Evolutionary conservation across 164 flowering plant species (phyloP), one percentile per base, ranked within the genome.

Genomic region (Stephania yunnanensis): DNA sequence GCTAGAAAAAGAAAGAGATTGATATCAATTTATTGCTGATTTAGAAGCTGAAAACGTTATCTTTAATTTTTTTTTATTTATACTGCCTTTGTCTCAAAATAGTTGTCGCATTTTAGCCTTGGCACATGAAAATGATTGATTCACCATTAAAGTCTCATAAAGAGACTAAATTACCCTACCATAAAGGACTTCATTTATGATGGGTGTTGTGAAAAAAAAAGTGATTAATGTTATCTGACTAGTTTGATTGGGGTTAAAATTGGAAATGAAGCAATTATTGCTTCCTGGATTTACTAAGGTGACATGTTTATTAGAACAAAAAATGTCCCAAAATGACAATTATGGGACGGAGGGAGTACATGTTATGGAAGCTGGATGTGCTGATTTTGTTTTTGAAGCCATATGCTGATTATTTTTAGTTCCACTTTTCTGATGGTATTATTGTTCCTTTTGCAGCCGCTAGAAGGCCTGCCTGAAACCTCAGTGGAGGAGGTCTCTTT

Each of bases 391-490:
- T n/a, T 66, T 30, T 4, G 25, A 25, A 25, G 25, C 25, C 25
- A 25, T 25, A 25, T 25, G 25, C 19, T 66, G 68, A 7, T 66
- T 12, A 66, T 66, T 66, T n/a, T 66, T 30, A 22, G 42, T 66
- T 30, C 36, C 44, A 29, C 30, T 30, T 29, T 66, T 66, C 7
- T 66, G 69, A 10, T 66, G 15, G 6, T 7, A 71, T 25, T 42
- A 29, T 42, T 53, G 25, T 68, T 42, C 20, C 13, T 77, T 20
- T 77, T 79, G 75, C 87, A 92, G 97, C 97, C 97, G 69, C 64
- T 89, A 80, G 94, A 88, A 42, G 84, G 63, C 67, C 78, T 61
- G 48, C 25, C 79, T 68, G 90, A 86, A 81, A 78, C 74, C 30
- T 58, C 85, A 45, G 53, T 80, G 20, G 89, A 83, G 74, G 68